Percentiles rank a stretch among this genome's conserved stretches.
These are phyloP conservation scores for Oryza brachyantha DNA, from an alignment of 176 grass and related monocot species.

Conservation along the genomic window DNA sequence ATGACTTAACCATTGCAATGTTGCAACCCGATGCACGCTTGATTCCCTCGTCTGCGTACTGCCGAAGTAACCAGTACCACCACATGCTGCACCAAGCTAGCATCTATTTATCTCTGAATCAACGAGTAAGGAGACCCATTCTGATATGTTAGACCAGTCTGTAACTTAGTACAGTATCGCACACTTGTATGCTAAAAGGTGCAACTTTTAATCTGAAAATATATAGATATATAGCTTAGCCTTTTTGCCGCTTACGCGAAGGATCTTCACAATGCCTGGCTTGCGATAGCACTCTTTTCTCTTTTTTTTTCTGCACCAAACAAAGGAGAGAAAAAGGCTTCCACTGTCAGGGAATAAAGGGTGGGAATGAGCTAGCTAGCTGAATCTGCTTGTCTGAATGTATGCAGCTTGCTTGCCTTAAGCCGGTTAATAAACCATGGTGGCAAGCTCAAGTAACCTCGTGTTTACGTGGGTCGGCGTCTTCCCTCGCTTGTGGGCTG, in stretches of 20 bases:
- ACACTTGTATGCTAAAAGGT: constrained; percentile 1
- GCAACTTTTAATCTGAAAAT: background rate
- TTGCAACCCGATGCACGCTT: background rate
- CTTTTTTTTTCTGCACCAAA: constrained; percentile 34
- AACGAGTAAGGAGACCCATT: too few species aligned
- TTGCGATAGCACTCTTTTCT: background rate
- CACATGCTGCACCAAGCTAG: background rate
- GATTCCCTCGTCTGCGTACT: background rate
- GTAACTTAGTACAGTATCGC: background rate
- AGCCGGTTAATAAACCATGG: background rate
- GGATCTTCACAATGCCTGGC: constrained; percentile 17
- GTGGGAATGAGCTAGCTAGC: too few species aligned
- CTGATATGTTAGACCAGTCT: background rate
- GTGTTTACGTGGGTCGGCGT: constrained; percentile 13
- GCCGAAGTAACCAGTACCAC: background rate
- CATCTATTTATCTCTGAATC: background rate
- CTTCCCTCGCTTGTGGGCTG: background rate
- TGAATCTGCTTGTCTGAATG: background rate
- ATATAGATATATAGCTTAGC: background rate
- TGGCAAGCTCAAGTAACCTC: constrained; percentile 7
- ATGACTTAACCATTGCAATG: background rate
- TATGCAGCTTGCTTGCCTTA: background rate
- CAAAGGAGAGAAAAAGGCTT: constrained; percentile 22
- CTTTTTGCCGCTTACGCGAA: constrained; percentile 52
- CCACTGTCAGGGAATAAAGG: constrained; percentile 14